Conservation (phyloP, 441 rosid species). For the Erodium texanum region DNA sequence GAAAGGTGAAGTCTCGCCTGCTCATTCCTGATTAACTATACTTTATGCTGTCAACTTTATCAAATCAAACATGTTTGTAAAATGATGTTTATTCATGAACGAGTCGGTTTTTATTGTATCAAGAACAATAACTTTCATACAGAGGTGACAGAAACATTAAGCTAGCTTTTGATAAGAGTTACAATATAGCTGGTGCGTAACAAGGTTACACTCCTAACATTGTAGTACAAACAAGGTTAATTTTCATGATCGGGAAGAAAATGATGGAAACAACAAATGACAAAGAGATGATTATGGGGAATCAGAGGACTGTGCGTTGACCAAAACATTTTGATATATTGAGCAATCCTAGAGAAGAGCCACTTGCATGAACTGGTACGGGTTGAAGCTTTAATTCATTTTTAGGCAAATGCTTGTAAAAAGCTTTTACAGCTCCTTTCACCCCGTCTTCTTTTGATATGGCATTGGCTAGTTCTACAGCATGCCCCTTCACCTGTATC, state of each 20-base stretch:
- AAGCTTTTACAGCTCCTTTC: constrained; percentile 36
- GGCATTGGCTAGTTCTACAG: constrained; percentile 31
- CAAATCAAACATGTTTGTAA: not conserved
- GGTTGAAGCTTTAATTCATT: constrained; percentile 4
- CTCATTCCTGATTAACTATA: constrained; percentile 24
- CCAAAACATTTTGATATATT: too few species aligned
- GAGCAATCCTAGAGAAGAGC: not conserved
- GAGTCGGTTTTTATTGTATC: not conserved
- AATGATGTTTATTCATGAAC: not conserved
- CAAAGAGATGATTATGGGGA: too few species aligned
- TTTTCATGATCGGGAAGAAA: too few species aligned
- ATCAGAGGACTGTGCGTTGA: too few species aligned
- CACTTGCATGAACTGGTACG: not conserved
- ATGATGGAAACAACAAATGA: too few species aligned
- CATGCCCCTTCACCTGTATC: constrained; percentile 32
- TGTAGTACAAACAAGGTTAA: too few species aligned
- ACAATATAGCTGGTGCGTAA: too few species aligned
- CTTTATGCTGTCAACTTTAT: not conserved
- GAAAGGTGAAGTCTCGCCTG: constrained; percentile 51
- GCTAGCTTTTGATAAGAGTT: too few species aligned
- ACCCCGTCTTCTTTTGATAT: constrained; percentile 40
- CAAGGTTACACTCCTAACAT: too few species aligned
- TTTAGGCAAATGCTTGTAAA: constrained; percentile 33
- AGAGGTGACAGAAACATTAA: too few species aligned
- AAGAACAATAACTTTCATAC: too few species aligned